Evolutionary conservation across 2,329 filamentous ascomycete genomes (phyloP).

Genomic region (Dactylellina haptotyla): DNA sequence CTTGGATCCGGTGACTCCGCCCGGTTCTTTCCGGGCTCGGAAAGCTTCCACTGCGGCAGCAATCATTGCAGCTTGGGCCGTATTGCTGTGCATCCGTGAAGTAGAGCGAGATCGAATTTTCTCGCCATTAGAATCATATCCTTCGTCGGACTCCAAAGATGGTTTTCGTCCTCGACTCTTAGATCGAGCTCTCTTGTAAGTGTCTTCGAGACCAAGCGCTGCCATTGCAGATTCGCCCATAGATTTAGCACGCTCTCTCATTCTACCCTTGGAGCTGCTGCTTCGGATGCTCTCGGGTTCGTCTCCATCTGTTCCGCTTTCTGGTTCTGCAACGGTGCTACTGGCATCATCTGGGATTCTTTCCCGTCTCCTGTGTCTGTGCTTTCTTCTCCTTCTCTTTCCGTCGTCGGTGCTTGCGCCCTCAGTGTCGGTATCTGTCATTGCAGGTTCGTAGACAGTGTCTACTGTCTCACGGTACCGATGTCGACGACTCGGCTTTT

Average conservation of each 20-base stretch:
- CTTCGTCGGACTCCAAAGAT: slow-evolving; percentile 36
- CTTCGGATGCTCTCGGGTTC: slow-evolving; percentile 3
- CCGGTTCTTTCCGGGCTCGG: slow-evolving; percentile 45
- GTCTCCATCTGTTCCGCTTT: slow-evolving; percentile 26
- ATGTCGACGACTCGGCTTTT: slow-evolving; percentile 38
- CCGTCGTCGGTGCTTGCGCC: slow-evolving; percentile 34
- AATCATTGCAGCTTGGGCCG: slow-evolving; percentile 47
- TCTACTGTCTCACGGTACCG: slow-evolving; percentile 24
- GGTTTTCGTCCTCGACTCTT: slow-evolving; percentile 31
- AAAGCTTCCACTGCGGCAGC: slow-evolving; percentile 46
- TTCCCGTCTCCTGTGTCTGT: slow-evolving; percentile 33
- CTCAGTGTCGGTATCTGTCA: slow-evolving; percentile 25
- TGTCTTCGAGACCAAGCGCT: slow-evolving; percentile 36
- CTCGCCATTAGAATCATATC: slow-evolving; percentile 45
- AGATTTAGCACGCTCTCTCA: slow-evolving; percentile 35
- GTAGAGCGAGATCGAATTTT: slow-evolving; percentile 22
- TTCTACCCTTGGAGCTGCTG: slow-evolving; percentile 18
- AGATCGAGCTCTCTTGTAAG: slow-evolving; percentile 30
- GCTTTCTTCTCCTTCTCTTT: slow-evolving; percentile 29
- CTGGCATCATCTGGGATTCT: slow-evolving; percentile 34
- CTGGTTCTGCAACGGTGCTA: slow-evolving; percentile 19
- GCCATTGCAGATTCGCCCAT: slow-evolving; percentile 43
- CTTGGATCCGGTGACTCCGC: slow-evolving; percentile 46
- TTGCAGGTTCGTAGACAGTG: slow-evolving; percentile 14
- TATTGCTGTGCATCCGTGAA: slow-evolving; percentile 22